These are phyloP conservation scores for Parsonsia alboflavescens DNA, from an alignment of 257 asterid species.

Conservation along the genomic window DNA sequence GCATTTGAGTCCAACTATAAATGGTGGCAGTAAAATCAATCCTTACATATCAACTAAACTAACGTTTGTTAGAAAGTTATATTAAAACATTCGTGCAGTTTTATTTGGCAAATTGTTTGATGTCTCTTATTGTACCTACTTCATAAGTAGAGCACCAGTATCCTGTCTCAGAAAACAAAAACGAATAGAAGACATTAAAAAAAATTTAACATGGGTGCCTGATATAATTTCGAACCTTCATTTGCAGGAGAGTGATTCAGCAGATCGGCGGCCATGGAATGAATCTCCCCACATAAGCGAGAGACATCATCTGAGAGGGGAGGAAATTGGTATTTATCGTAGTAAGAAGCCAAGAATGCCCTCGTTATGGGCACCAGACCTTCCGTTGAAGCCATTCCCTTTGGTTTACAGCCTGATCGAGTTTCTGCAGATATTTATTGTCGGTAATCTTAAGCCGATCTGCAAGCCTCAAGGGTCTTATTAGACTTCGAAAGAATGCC, in stretches of 20 bases:
- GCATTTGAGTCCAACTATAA: conserved; percentile 11
- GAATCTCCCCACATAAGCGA: conserved; percentile 62
- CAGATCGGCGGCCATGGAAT: conserved; percentile 58
- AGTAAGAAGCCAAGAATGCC: conserved; percentile 73
- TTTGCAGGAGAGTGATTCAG: conserved; percentile 43
- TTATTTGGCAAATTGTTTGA: neutral
- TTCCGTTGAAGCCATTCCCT: conserved; percentile 64
- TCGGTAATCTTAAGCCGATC: conserved; percentile 2
- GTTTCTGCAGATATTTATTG: neutral
- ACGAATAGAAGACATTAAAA: neutral
- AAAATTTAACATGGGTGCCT: neutral
- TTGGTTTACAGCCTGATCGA: too few relatives aligned
- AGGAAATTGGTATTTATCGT: conserved; percentile 63
- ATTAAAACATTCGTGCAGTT: neutral
- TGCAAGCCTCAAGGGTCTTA: conserved; percentile 2
- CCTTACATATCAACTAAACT: neutral
- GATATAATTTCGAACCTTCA: conserved; percentile 41
- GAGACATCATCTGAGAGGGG: conserved; percentile 66
- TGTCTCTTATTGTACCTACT: neutral
- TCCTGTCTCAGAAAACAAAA: neutral
- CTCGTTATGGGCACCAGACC: conserved; percentile 95
- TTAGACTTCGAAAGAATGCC: neutral
- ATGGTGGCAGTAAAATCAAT: neutral
- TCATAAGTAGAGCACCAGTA: neutral
- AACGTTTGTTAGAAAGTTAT: neutral